Percentiles rank a stretch among this genome's conserved stretches.
Conservation (phyloP, 768 basidiomycete genomes). For the Leccinum variicolor region DNA sequence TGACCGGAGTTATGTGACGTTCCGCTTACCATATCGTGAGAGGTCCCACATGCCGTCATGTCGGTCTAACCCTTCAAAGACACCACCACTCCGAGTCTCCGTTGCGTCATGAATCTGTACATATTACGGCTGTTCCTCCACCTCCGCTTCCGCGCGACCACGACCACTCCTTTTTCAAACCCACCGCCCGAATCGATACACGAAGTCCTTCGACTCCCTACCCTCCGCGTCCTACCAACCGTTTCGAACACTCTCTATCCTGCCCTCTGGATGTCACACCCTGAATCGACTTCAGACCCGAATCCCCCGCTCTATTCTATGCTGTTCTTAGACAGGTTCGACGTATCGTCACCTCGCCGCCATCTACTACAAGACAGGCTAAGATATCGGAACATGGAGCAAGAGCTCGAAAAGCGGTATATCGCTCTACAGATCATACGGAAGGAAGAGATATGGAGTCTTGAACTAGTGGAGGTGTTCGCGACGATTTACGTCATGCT, state of each 20-base stretch:
- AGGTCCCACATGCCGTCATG: conserved; percentile 25
- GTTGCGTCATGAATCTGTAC: conserved; percentile 22
- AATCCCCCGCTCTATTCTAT: conserved; percentile 34
- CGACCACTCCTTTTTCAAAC: conserved; percentile 32
- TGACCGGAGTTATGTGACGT: conserved; percentile 11
- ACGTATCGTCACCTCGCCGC: conserved; percentile 39
- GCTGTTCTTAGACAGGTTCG: conserved; percentile 49
- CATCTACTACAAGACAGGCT: conserved; percentile 32
- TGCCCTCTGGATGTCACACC: conserved; percentile 32
- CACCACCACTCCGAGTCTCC: conserved; percentile 22
- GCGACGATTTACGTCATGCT: conserved; percentile 57
- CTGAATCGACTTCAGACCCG: conserved; percentile 22
- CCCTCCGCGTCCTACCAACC: conserved; percentile 33
- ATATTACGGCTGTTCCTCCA: conserved; percentile 20
- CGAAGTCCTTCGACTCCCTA: conserved; percentile 33
- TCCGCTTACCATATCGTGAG: conserved; percentile 23
- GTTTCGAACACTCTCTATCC: conserved; percentile 31
- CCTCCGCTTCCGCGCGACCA: conserved; percentile 20
- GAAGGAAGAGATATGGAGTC: conserved; percentile 32
- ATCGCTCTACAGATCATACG: conserved; percentile 45
- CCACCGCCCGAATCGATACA: conserved; percentile 35
- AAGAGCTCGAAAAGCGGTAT: conserved; percentile 47
- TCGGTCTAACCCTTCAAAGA: conserved; percentile 26
- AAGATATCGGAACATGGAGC: conserved; percentile 32
- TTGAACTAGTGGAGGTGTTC: conserved; percentile 41